Evolutionary conservation across 495 filamentous ascomycete genomes (phyloP), one percentile per base, ranked within the genome.

Genomic region (Glarea lozoyensis): DNA sequence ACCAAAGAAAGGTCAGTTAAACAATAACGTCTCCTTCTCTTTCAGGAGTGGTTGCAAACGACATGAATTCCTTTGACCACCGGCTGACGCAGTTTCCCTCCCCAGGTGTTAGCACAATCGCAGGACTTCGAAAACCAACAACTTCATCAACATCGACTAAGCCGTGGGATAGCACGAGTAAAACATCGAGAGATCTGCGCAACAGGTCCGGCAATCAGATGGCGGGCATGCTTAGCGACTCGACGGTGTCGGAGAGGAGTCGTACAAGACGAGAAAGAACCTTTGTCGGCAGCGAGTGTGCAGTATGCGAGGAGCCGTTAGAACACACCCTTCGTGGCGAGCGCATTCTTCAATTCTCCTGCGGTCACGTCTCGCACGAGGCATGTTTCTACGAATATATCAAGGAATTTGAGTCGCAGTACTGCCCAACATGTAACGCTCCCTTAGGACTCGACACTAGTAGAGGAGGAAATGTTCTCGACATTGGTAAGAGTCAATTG

Each of bases 341-440:
- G 64, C 79, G 88, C 44, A 86, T 99, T 40, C 72, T 99, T 41
- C 93, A 97, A 58, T 90, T 99, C 55, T 94, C 92, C 19, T 99
- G 92, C 62, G 73, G 79, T 10, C 92, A 99, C 60, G 93, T 99
- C 24, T 86, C 90, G 12, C 92, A 99, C 57, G 92, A 97, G 60
- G 93, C 93, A 15, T 99, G 92, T 64, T 99, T 99, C 61, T 99
- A 97, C 63, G 93, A 99, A 64, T 96, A 88, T 56, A 92, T 99
- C 52, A 84, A 87, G 47, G 90, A 94, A 60, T 85, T 86, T 47
- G 93, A 99, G 50, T 87, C 86, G 30, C 88, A 99, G 54, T 88
- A 83, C 60, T 99, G 92, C 62, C 92, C 92, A 27, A 83, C 86
- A 48, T 99, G 92, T 62, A 86, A 95, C 72, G 84, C 86, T 44